A percentile compares a stretch with the other conserved stretches of the same genome.
Conservation (phyloP, 305 asterid genomes). For the Striga hermonthica region DNA sequence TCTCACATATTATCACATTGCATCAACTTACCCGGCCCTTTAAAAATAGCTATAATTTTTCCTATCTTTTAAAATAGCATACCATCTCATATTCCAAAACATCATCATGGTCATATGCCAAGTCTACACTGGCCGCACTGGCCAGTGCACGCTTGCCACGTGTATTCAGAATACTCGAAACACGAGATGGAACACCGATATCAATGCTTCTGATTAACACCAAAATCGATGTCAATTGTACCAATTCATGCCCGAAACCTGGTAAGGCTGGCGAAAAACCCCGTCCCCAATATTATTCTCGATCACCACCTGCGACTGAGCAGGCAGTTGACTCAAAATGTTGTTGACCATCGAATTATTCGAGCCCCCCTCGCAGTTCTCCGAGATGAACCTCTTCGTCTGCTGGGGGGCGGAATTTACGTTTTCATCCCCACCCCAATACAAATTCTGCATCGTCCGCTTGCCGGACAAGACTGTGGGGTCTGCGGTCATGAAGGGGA, state of each 20-base stretch:
- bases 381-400: slow-evolving; percentile 49
- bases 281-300: slow-evolving; percentile 52
- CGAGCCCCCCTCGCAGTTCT: slow-evolving; percentile 33
- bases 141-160: neutral
- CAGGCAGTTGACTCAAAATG: slow-evolving; percentile 49
- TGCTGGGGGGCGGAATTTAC: slow-evolving; percentile 30
- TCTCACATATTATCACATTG: slow-evolving; percentile 18
- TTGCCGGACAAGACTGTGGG: slow-evolving; percentile 32
- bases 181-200: neutral
- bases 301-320: slow-evolving; percentile 43
- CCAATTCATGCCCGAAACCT: slow-evolving; percentile 64
- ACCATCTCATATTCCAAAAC: neutral
- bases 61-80: neutral
- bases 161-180: neutral
- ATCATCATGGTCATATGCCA: neutral
- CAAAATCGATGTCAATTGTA: slow-evolving; percentile 34
- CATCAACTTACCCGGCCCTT: neutral
- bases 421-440: slow-evolving; percentile 49
- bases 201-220: neutral
- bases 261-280: slow-evolving; percentile 51
- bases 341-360: slow-evolving; percentile 43
- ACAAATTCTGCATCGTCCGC: slow-evolving; percentile 36
- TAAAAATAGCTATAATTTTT: neutral
- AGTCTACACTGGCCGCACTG: neutral
- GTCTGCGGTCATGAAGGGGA: slow-evolving; percentile 18